These are phyloP conservation scores for Lasiosphaeria miniovina DNA, from an alignment of 495 filamentous ascomycete genomes.

Conservation along the genomic window DNA sequence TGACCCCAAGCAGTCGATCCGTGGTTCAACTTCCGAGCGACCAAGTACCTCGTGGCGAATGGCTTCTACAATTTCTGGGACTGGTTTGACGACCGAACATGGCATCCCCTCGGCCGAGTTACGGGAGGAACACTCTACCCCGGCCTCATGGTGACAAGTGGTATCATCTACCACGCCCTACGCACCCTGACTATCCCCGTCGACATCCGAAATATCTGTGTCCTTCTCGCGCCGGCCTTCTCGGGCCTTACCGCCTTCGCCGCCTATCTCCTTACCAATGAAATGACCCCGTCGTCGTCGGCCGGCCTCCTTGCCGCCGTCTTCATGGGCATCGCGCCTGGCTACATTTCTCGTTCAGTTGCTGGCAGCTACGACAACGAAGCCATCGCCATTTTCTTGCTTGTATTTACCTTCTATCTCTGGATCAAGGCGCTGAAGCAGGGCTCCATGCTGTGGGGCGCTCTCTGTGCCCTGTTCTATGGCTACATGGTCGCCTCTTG, in stretches of 20 bases:
- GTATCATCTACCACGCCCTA: slow-evolving; percentile 91
- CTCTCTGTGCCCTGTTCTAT: slow-evolving; percentile 92
- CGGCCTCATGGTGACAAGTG: slow-evolving; percentile 98
- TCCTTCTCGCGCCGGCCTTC: slow-evolving; percentile 91
- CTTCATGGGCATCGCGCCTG: slow-evolving; percentile 97
- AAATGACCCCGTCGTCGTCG: slow-evolving; percentile 89
- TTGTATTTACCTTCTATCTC: slow-evolving; percentile 97
- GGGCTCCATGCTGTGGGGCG: slow-evolving; percentile 94
- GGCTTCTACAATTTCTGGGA: slow-evolving; percentile 99
- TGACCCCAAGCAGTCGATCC: slow-evolving; percentile 73
- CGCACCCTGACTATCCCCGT: slow-evolving; percentile 89
- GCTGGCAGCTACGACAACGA: slow-evolving; percentile 99
- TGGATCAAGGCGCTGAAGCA: slow-evolving; percentile 99
- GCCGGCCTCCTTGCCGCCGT: slow-evolving; percentile 90
- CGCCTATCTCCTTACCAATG: slow-evolving; percentile 92
- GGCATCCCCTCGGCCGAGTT: slow-evolving; percentile 98
- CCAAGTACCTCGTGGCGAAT: slow-evolving; percentile 93
- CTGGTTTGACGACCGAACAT: slow-evolving; percentile 99
- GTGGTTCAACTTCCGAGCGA: slow-evolving; percentile 99
- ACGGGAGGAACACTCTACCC: slow-evolving; percentile 98
- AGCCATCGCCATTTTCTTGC: slow-evolving; percentile 96
- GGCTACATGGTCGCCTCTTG: slow-evolving; percentile 99
- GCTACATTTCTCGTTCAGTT: slow-evolving; percentile 96
- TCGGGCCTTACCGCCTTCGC: slow-evolving; percentile 94
- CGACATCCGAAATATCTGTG: slow-evolving; percentile 98